These are phyloP conservation scores for Cryphonectria radicalis DNA, from an alignment of 2,329 filamentous ascomycete species.

Conservation along the genomic window DNA sequence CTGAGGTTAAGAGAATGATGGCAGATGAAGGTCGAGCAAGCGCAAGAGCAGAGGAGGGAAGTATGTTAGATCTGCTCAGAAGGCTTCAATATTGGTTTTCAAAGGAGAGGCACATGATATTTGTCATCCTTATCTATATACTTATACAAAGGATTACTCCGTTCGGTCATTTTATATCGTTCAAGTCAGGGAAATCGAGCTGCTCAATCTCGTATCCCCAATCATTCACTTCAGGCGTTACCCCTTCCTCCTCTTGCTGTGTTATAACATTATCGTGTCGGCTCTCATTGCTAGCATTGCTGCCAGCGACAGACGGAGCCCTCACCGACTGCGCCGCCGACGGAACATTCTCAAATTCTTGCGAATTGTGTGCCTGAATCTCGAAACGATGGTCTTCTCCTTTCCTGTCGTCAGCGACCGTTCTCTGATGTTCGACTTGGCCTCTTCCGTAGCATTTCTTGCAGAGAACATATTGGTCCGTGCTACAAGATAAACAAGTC, in stretches of 20 bases:
- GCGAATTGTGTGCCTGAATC: background rate
- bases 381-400: background rate
- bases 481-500: background rate
- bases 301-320: background rate
- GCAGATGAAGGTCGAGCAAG: too few relatives aligned
- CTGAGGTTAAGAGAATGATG: too few relatives aligned
- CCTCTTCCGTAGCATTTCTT: background rate
- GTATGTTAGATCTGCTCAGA: too few relatives aligned
- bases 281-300: background rate
- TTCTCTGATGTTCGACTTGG: background rate
- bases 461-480: background rate
- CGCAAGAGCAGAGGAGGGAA: too few relatives aligned
- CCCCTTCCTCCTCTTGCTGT: background rate
- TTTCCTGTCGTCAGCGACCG: background rate
- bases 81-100: too few relatives aligned
- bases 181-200: background rate
- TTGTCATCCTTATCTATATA: too few relatives aligned
- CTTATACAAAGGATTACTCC: too few relatives aligned
- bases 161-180: background rate
- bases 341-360: background rate
- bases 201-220: background rate
- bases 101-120: too few relatives aligned
- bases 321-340: background rate
- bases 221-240: background rate
- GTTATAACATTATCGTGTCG: background rate